phyloP scores from a whole-genome alignment of 2,329 filamentous ascomycete genomes.

The Penicillium paneum region DNA sequence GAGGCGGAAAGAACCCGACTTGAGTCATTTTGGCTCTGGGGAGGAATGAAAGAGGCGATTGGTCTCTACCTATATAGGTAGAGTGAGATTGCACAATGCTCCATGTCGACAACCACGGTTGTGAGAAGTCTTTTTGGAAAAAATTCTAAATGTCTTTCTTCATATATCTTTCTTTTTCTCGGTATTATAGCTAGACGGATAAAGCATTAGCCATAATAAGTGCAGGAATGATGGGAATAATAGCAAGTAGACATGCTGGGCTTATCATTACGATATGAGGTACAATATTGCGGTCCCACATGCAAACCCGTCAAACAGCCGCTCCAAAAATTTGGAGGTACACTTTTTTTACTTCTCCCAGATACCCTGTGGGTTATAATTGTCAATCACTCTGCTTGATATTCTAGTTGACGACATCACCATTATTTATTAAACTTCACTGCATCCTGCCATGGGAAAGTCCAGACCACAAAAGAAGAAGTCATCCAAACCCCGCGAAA shows the following conservation, averaged over 20 bases:
- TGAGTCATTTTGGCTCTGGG: neutral
- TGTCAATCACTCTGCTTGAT: neutral
- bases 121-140: neutral
- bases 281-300: conserved; percentile 31
- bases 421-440: neutral
- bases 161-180: neutral
- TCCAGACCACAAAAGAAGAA: conserved; percentile 50
- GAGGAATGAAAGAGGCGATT: neutral
- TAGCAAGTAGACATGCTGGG: too few species aligned
- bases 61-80: too few species aligned
- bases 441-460: conserved; percentile 47
- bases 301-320: conserved; percentile 43
- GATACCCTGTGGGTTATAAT: conserved; percentile 5
- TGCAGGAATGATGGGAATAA: neutral
- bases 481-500: conserved; percentile 40
- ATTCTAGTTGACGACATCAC: neutral
- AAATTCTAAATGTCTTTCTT: neutral
- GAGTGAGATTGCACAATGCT: neutral
- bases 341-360: conserved; percentile 21
- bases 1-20: neutral
- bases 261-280: too few species aligned
- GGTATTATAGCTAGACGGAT: neutral
- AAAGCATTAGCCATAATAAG: neutral
- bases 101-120: neutral
- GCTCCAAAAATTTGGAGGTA: conserved; percentile 31